phyloP scores from a whole-genome alignment of 495 filamentous ascomycete species.

The Lentithecium fluviatile region DNA sequence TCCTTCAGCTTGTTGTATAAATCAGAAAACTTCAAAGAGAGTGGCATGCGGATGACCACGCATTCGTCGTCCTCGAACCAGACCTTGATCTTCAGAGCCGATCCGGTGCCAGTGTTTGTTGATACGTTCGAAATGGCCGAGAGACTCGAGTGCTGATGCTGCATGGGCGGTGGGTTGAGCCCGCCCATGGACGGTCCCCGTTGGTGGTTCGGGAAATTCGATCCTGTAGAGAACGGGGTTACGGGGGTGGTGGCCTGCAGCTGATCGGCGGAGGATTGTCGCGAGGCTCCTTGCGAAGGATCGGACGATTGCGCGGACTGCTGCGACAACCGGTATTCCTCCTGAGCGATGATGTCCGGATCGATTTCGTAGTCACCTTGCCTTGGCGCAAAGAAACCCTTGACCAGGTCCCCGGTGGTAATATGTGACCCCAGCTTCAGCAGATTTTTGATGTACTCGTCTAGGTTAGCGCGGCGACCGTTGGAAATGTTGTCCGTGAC shows the following conservation, averaged over 20 bases:
- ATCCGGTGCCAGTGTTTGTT: conserved; percentile 42
- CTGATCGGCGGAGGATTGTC: conserved; percentile 60
- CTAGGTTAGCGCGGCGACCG: conserved; percentile 83
- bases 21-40: conserved; percentile 65
- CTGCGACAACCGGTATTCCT: conserved; percentile 37
- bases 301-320: conserved; percentile 31
- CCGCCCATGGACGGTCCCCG: conserved; percentile 51
- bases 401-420: conserved; percentile 74
- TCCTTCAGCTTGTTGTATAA: conserved; percentile 67
- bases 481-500: conserved; percentile 97
- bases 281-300: conserved; percentile 55
- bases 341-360: conserved; percentile 35
- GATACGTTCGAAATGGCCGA: conserved; percentile 49
- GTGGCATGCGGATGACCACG: conserved; percentile 84
- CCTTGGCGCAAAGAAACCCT: conserved; percentile 83
- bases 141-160: conserved; percentile 45
- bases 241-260: conserved; percentile 25
- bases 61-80: conserved; percentile 81
- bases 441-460: conserved; percentile 92
- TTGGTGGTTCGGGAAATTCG: conserved; percentile 51
- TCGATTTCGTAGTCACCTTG: conserved; percentile 93
- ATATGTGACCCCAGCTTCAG: conserved; percentile 82
- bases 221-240: conserved; percentile 26
- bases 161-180: conserved; percentile 24
- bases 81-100: conserved; percentile 85